Evolutionary conservation across 257 asterid genomes (phyloP).

Genomic region (Solanum phureja): DNA sequence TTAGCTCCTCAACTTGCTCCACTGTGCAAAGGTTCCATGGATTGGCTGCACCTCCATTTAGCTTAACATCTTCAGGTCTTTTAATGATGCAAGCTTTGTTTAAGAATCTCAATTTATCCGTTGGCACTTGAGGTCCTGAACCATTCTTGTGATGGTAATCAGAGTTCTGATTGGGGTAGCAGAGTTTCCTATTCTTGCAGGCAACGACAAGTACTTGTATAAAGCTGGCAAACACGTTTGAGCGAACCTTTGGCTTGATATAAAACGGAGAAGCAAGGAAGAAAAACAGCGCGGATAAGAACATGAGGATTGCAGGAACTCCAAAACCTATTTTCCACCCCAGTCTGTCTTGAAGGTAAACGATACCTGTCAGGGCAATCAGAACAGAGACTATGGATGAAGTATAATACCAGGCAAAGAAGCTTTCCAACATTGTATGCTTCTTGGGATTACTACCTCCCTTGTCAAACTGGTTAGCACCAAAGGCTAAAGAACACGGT

Average conservation of each 20-base stretch:
- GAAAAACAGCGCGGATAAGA: conserved; percentile 28
- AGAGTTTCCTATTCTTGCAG: conserved; percentile 28
- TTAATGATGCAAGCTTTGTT: conserved; percentile 20
- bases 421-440: conserved; percentile 34
- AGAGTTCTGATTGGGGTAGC: conserved; percentile 6
- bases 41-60: conserved; percentile 13
- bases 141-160: conserved; percentile 34
- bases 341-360: conserved; percentile 47
- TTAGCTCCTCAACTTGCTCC: conserved; percentile 28
- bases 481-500: conserved; percentile 61
- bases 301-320: conserved; percentile 46
- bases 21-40: conserved; percentile 24
- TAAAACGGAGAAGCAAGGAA: conserved; percentile 39
- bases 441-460: conserved; percentile 15
- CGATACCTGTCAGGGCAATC: conserved; percentile 43
- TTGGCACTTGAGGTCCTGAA: conserved; percentile 28
- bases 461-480: conserved; percentile 50
- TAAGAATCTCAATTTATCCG: conserved; percentile 31
- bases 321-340: conserved; percentile 71
- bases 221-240: conserved; percentile 37
- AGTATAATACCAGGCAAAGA: conserved; percentile 62
- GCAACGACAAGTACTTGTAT: conserved; percentile 35
- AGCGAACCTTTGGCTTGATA: conserved; percentile 19
- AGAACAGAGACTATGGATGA: conserved; percentile 33
- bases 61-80: conserved; percentile 7